These are phyloP conservation scores for Coemansia sp. DNA, from an alignment of 192 early-diverging fungal species.

Conservation along the genomic window DNA sequence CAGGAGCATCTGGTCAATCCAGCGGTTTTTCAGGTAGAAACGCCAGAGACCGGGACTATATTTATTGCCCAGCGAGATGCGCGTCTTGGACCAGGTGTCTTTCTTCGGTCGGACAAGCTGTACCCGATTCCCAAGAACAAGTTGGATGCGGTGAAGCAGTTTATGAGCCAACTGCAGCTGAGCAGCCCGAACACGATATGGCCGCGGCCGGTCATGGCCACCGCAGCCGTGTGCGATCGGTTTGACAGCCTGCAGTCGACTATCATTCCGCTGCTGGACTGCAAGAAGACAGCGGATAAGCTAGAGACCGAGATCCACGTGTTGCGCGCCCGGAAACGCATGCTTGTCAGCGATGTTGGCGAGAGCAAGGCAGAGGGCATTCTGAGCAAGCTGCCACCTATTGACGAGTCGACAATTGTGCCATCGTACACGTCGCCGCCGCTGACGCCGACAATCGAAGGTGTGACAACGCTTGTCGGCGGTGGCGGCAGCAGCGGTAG, in stretches of 20 bases:
- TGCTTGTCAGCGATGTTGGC: slow-evolving; percentile 40
- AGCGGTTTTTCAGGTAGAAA: slow-evolving; percentile 21
- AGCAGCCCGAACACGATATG: slow-evolving; percentile 53
- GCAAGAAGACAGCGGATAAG: slow-evolving; percentile 82
- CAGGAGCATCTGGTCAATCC: slow-evolving; percentile 46
- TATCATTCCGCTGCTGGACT: slow-evolving; percentile 75
- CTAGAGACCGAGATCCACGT: slow-evolving; percentile 71
- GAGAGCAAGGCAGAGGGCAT: slow-evolving; percentile 28
- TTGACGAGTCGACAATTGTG: slow-evolving; percentile 19
- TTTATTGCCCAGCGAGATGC: slow-evolving; percentile 41
- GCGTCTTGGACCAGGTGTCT: slow-evolving; percentile 50
- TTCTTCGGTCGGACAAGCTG: slow-evolving; percentile 54
- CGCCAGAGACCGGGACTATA: slow-evolving; percentile 29
- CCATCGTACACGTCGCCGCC: slow-evolving; percentile 12
- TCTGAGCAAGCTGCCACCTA: slow-evolving; percentile 36
- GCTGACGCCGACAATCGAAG: slow-evolving; percentile 14
- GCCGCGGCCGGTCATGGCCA: slow-evolving; percentile 82
- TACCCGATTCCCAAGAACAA: slow-evolving; percentile 51
- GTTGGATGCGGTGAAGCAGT: slow-evolving; percentile 51
- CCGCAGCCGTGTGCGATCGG: slow-evolving; percentile 72
- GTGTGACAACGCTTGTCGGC: slow-evolving; percentile 6
- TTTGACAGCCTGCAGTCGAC: slow-evolving; percentile 76
- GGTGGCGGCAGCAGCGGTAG: slow-evolving; percentile 6
- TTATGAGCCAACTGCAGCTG: slow-evolving; percentile 45
- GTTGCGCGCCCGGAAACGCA: slow-evolving; percentile 40